Base-by-base conservation (phyloP, 106 monocot genomes). In the Dendrobium officinale region DNA sequence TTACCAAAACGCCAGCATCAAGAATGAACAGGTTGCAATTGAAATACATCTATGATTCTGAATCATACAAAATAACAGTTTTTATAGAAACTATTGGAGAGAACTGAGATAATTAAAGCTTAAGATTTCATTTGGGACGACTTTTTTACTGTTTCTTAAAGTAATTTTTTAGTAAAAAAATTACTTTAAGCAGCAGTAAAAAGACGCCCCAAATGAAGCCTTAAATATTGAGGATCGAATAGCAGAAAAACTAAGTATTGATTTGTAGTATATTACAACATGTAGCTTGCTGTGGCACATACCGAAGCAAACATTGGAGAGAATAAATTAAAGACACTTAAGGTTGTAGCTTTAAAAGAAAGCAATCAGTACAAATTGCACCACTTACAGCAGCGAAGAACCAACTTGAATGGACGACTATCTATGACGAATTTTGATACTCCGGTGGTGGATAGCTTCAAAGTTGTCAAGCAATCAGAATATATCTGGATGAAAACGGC, bases 401-500 rank as follows among this genome's bases (percentile, higher is more conserved):
- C 9, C 22, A 15, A 9, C 26, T 10, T 51, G 7, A 48, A 48
- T 9, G 8, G 6, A 9, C 6, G 2, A 24, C 13, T 37, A 70
- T 9, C 29, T 37, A 37, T 37, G 33, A 70, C 37, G 70, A 70
- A 40, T 70, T 37, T 17, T 33, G 11, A 33, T 29, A 70, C 33
- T 31, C 13, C 4, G 2, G 31, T 70, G 70, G 70, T 31, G 4
- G 33, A 61, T 20, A 59, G n/a, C 19, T 33, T 33, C 70, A 0
- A 67, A 67, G 45, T 75, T 75, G 17, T 43, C 7, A 5, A 9
- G 45, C 19, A 15, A 54, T 80, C 48, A 84, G 54, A 84, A 84
- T 84, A 80, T 75, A 77, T 84, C 84, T 49, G 84, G 84, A 47
- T 84, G 80, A 73, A 84, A 84, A 24, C 40, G 84, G 22, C 80